Percentiles rank a stretch among this genome's conserved stretches.
These are phyloP conservation scores for Cladophialophora yegresii DNA, from an alignment of 2,329 filamentous ascomycete species.

Conservation along the genomic window DNA sequence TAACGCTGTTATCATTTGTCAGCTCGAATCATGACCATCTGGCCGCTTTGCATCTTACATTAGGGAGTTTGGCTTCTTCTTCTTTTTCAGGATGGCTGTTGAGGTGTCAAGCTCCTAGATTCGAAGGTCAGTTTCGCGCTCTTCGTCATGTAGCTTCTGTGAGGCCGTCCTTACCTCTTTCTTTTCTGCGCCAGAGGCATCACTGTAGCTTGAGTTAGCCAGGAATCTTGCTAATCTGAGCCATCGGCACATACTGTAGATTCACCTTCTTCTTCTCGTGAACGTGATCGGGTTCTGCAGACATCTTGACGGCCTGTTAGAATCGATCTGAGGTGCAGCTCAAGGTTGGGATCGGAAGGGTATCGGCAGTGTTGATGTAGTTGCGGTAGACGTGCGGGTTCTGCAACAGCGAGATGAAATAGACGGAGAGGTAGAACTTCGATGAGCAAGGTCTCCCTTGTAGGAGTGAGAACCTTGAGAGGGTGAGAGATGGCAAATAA, in stretches of 20 bases:
- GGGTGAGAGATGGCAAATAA: conserved; percentile 7
- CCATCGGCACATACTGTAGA: conserved; percentile 64
- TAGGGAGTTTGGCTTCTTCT: conserved; percentile 99
- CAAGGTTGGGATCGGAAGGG: background rate
- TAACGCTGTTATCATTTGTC: conserved; percentile 66
- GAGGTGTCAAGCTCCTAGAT: conserved; percentile 80
- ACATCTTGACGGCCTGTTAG: conserved; percentile 60
- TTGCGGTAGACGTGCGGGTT: conserved; percentile 9
- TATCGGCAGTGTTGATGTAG: conserved; percentile 6
- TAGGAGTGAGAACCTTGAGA: conserved; percentile 23
- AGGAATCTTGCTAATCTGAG: conserved; percentile 29
- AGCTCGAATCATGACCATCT: conserved; percentile 14
- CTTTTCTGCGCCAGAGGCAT: conserved; percentile 83
- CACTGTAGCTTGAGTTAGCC: conserved; percentile 55
- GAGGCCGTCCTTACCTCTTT: conserved; percentile 66
- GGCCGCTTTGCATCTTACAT: conserved; percentile 64
- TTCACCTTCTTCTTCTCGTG: conserved; percentile 81
- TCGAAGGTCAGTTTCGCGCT: conserved; percentile 34
- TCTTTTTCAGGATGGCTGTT: conserved; percentile 98
- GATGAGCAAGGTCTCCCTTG: conserved; percentile 15
- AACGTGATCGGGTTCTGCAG: conserved; percentile 63
- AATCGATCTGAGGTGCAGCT: conserved; percentile 9
- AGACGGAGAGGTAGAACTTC: background rate
- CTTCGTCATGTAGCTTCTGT: conserved; percentile 34
- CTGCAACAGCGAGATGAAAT: background rate